Evolutionary conservation across 1,139 yeast genomes (phyloP).

Genomic region (Magnusiomyces fungicola): DNA sequence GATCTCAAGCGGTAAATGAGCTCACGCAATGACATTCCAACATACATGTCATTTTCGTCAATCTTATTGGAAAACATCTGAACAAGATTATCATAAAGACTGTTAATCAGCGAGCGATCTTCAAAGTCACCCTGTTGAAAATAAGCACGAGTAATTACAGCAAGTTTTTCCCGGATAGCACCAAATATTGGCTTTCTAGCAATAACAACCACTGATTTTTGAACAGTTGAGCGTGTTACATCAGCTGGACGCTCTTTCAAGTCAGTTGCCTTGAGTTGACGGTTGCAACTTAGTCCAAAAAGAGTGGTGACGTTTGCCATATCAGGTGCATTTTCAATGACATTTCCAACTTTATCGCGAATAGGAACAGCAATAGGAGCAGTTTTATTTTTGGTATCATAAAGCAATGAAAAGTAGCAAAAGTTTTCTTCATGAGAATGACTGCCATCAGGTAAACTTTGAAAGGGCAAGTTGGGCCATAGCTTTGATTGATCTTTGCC

Average conservation of each 20-base stretch:
- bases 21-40: conserved; percentile 68
- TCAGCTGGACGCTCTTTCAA: conserved; percentile 53
- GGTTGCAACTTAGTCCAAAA: conserved; percentile 89
- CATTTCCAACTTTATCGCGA: conserved; percentile 30
- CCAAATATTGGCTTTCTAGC: conserved; percentile 78
- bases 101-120: conserved; percentile 59
- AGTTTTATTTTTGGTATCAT: conserved; percentile 48
- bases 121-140: conserved; percentile 73
- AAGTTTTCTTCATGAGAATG: conserved; percentile 90
- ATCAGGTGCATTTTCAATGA: conserved; percentile 27
- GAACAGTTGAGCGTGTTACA: conserved; percentile 82
- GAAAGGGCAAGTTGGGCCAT: conserved; percentile 91
- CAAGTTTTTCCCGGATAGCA: conserved; percentile 80
- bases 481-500: conserved; percentile 40
- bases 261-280: conserved; percentile 66
- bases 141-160: conserved; percentile 81
- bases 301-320: conserved; percentile 56
- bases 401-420: conserved; percentile 81
- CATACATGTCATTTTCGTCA: conserved; percentile 53
- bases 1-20: conserved; percentile 53
- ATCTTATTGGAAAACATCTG: conserved; percentile 36
- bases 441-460: conserved; percentile 93
- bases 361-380: conserved; percentile 41
- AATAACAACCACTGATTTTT: conserved; percentile 84
- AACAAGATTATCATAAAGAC: conserved; percentile 66